Percentiles rank a stretch among this genome's conserved stretches.
phyloP scores from a whole-genome alignment of 768 basidiomycete species.

The Suillus lakei region DNA sequence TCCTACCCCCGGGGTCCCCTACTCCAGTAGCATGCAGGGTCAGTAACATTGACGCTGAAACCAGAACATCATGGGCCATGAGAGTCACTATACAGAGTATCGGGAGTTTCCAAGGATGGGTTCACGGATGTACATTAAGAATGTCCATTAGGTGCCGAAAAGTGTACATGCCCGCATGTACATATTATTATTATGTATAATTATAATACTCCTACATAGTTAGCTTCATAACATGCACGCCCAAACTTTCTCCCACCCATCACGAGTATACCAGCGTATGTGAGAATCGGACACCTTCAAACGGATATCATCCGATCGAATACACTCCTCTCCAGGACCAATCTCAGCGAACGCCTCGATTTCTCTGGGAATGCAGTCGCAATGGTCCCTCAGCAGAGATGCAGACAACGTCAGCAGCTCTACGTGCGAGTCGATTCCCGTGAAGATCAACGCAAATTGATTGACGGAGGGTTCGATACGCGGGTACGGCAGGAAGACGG shows the following conservation, averaged over 20 bases:
- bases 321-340: neutral
- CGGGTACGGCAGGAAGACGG: neutral
- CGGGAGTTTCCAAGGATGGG: no score
- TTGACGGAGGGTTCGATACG: neutral
- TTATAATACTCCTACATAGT: neutral
- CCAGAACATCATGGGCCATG: neutral
- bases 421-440: neutral
- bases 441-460: neutral
- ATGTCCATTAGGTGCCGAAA: neutral
- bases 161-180: neutral
- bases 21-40: no score
- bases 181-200: neutral
- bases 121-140: no score
- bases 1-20: no score
- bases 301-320: neutral
- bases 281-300: neutral
- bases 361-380: neutral
- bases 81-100: no score
- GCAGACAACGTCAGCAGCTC: constrained; percentile 4
- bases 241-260: constrained; percentile 3
- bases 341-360: neutral
- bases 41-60: neutral
- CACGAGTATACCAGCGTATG: neutral
- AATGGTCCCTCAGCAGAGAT: neutral
- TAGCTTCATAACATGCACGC: constrained; percentile 1